Evolutionary conservation across 805 yeast genomes (phyloP).

Genomic region (Starmerella stigmatis): DNA sequence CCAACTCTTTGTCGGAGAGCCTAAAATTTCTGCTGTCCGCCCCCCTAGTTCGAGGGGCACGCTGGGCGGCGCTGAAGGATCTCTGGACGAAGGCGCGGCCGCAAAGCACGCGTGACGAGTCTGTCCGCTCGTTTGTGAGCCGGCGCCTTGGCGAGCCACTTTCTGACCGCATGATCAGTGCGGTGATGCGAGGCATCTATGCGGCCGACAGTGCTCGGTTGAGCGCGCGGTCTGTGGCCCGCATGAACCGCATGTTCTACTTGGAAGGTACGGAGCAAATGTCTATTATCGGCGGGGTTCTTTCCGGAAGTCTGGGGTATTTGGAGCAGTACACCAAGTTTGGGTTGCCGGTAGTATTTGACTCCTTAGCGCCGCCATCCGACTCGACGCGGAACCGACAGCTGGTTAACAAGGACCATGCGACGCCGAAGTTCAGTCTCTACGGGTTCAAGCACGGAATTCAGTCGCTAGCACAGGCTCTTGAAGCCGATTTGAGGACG

Average conservation of each 20-base stretch:
- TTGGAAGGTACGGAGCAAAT: conserved; percentile 42
- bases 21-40: conserved; percentile 21
- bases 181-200: conserved; percentile 78
- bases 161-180: conserved; percentile 58
- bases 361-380: conserved; percentile 21
- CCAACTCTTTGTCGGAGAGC: conserved; percentile 20
- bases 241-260: conserved; percentile 45
- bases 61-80: conserved; percentile 40
- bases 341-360: conserved; percentile 25
- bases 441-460: conserved; percentile 27
- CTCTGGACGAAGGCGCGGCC: conserved; percentile 27
- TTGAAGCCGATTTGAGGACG: conserved; percentile 22
- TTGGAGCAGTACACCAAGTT: conserved; percentile 23
- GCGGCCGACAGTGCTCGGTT: conserved; percentile 68
- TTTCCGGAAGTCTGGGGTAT: conserved; percentile 31
- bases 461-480: conserved; percentile 23
- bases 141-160: conserved; percentile 55
- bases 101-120: conserved; percentile 45
- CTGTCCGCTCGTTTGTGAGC: conserved; percentile 52
- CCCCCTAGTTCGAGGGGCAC: conserved; percentile 40
- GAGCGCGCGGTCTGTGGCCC: conserved; percentile 46
- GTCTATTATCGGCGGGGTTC: conserved; percentile 43
- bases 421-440: conserved; percentile 17
- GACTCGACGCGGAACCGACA: conserved; percentile 5
- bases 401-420: conserved; percentile 10